phyloP scores from a whole-genome alignment of 129 eudicot species.

The Artemisia tridentata region DNA sequence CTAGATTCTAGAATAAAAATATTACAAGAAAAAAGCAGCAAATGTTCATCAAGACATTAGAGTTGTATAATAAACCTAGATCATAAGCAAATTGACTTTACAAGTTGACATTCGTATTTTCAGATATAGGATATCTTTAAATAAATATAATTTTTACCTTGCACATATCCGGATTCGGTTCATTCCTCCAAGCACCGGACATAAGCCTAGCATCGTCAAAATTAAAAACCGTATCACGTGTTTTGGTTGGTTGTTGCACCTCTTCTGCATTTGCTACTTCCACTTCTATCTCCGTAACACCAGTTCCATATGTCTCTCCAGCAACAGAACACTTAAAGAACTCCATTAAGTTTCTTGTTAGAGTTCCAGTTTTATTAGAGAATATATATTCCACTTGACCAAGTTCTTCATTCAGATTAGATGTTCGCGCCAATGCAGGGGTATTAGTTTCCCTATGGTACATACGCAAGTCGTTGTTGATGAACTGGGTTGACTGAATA shows the following conservation, averaged over 20 bases:
- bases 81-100: no score
- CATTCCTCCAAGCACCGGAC: conserved; percentile 99
- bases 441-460: conserved; percentile 84
- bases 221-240: conserved; percentile 83
- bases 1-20: neutral
- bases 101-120: no score
- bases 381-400: conserved; percentile 97
- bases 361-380: conserved; percentile 94
- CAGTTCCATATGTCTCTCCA: conserved; percentile 91
- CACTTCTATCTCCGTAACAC: conserved; percentile 85
- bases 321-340: conserved; percentile 96
- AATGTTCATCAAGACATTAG: neutral
- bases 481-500: conserved; percentile 82
- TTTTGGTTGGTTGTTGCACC: conserved; percentile 41
- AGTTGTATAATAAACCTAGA: no score
- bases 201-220: conserved; percentile 89
- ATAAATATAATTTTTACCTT: conserved; percentile 44
- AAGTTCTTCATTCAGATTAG: conserved; percentile 98
- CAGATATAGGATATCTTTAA: neutral
- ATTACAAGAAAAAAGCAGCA: neutral
- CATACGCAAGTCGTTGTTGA: conserved; percentile 90
- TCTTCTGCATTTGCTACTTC: conserved; percentile 64
- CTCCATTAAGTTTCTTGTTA: conserved; percentile 95
- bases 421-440: conserved; percentile 93
- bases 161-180: conserved; percentile 83